phyloP scores from a whole-genome alignment of 2,329 filamentous ascomycete species.

The Claviceps pazoutovae region DNA sequence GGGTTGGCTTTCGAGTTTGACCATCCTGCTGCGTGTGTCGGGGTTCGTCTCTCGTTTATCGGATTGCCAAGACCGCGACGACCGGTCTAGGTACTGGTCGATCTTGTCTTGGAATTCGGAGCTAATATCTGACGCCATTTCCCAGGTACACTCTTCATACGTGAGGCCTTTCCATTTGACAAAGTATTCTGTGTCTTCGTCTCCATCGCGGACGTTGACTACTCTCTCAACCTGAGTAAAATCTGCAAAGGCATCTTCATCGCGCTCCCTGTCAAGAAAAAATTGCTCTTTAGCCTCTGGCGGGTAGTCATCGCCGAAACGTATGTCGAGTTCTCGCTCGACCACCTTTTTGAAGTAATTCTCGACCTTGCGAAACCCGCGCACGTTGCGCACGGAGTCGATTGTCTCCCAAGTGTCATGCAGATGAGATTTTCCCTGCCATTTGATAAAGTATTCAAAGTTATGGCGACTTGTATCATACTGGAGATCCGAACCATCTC shows the following conservation, averaged over 20 bases:
- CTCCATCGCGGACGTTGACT: conserved; percentile 68
- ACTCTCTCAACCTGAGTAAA: conserved; percentile 88
- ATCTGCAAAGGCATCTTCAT: conserved; percentile 76
- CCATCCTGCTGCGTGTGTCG: conserved; percentile 60
- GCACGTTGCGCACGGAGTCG: conserved; percentile 58
- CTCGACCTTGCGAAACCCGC: conserved; percentile 77
- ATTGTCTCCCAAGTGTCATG: conserved; percentile 91
- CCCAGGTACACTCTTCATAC: conserved; percentile 95
- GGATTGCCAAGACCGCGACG: conserved; percentile 66
- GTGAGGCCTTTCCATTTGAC: conserved; percentile 95
- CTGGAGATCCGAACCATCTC: conserved; percentile 48
- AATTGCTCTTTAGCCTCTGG: conserved; percentile 86
- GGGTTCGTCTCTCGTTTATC: conserved; percentile 64
- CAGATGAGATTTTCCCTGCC: conserved; percentile 89
- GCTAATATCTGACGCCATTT: conserved; percentile 60
- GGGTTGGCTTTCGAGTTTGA: conserved; percentile 65
- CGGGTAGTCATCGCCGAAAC: conserved; percentile 60
- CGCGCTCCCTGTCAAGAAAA: conserved; percentile 85
- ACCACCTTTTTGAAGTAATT: conserved; percentile 87
- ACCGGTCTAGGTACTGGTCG: conserved; percentile 77
- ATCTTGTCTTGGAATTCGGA: conserved; percentile 76
- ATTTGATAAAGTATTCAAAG: conserved; percentile 90
- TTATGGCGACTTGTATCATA: conserved; percentile 52
- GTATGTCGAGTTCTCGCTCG: conserved; percentile 63
- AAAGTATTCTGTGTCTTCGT: conserved; percentile 74